Evolutionary conservation across 164 flowering plant species (phyloP).

Genomic region (Umbellularia californica): DNA sequence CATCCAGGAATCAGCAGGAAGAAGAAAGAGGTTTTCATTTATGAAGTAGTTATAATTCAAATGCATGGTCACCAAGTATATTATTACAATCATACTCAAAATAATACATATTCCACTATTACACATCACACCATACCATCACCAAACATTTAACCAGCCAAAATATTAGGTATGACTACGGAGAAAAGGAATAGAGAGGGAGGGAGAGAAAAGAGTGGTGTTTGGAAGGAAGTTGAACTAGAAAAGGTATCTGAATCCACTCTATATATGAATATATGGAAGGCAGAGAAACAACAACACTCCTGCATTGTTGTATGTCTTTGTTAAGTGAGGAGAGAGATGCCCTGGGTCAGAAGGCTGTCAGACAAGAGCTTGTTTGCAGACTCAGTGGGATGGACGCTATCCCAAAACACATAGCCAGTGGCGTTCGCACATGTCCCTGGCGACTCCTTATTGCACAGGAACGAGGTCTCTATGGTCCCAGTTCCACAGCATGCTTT

Average conservation of each 20-base stretch:
- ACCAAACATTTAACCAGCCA: background rate
- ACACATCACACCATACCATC: background rate
- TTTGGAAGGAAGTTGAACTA: no score
- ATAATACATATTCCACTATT: no score
- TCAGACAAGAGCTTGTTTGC: conserved; percentile 65
- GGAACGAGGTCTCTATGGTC: conserved; percentile 52
- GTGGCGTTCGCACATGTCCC: conserved; percentile 79
- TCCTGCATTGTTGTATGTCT: no score
- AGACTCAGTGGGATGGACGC: conserved; percentile 83
- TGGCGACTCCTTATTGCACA: conserved; percentile 53
- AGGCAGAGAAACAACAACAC: no score
- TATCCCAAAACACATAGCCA: conserved; percentile 86
- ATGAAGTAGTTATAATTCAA: no score
- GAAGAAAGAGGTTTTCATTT: no score
- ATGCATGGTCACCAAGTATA: no score
- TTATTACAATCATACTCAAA: no score
- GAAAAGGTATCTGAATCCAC: no score
- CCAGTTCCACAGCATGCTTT: conserved; percentile 93
- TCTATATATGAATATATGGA: no score
- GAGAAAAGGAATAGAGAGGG: background rate
- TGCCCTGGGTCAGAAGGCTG: conserved; percentile 52
- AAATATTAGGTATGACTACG: background rate
- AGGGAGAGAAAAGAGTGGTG: background rate
- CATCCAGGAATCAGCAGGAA: no score
- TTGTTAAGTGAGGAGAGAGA: conserved; percentile 34